A percentile compares a stretch with the other conserved stretches of the same genome.
phyloP scores from a whole-genome alignment of 176 grass and related monocot genomes.

The Musa itinerans region DNA sequence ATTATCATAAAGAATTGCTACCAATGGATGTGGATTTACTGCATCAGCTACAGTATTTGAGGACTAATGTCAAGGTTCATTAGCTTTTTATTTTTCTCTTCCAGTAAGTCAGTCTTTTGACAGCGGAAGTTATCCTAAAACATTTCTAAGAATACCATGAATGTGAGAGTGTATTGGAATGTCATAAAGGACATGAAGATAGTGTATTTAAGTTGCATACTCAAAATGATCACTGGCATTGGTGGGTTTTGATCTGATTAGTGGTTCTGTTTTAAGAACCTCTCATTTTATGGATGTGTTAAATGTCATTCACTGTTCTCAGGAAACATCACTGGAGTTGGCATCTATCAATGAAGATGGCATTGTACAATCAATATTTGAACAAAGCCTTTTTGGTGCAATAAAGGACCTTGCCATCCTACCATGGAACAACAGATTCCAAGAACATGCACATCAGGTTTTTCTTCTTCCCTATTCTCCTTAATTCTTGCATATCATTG shows the following conservation, averaged over 20 bases:
- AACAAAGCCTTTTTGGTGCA: constrained; percentile 79
- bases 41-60: too few relatives aligned
- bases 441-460: constrained; percentile 43
- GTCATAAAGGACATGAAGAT: too few relatives aligned
- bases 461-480: constrained; percentile 4
- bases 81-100: too few relatives aligned
- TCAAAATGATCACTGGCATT: too few relatives aligned
- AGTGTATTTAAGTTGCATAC: too few relatives aligned
- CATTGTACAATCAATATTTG: constrained; percentile 73
- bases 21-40: too few relatives aligned
- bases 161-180: too few relatives aligned
- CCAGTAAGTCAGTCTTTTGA: too few relatives aligned
- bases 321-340: constrained; percentile 92
- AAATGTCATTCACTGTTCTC: constrained; percentile 7
- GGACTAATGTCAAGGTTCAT: too few relatives aligned
- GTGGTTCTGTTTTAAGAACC: neutral
- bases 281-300: neutral
- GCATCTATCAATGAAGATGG: constrained; percentile 66
- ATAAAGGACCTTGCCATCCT: constrained; percentile 88
- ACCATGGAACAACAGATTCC: constrained; percentile 46
- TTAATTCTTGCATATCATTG: neutral
- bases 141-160: too few relatives aligned
- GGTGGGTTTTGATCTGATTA: neutral
- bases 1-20: too few relatives aligned
- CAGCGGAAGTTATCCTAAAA: too few relatives aligned